Conservation (phyloP, 2,329 filamentous ascomycete genomes). For the Cercospora brassicicola region DNA sequence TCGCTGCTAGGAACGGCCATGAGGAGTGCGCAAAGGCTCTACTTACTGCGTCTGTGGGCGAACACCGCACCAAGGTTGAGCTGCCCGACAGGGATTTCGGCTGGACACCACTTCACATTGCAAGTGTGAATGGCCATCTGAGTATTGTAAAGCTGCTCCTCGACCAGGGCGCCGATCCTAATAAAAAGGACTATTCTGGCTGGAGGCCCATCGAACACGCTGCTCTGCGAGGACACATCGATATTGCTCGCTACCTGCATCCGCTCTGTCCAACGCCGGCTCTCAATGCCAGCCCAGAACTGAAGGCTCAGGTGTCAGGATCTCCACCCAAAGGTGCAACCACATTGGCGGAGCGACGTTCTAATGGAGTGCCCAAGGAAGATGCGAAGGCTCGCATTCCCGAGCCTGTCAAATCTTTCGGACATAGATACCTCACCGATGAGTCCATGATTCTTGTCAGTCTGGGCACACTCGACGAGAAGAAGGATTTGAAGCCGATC, state of each 20-base stretch:
- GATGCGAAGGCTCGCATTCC: conserved; percentile 45
- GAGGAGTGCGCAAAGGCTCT: conserved; percentile 75
- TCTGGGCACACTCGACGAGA: conserved; percentile 90
- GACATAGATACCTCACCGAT: conserved; percentile 88
- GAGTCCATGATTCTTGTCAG: conserved; percentile 90
- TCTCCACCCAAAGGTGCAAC: conserved; percentile 41
- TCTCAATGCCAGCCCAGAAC: conserved; percentile 34
- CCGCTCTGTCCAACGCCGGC: conserved; percentile 51
- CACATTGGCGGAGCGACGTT: conserved; percentile 56
- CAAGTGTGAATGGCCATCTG: conserved; percentile 83
- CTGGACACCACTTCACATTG: conserved; percentile 94
- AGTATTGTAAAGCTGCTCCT: conserved; percentile 74
- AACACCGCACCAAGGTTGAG: conserved; percentile 74
- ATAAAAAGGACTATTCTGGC: conserved; percentile 76
- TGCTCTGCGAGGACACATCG: conserved; percentile 81
- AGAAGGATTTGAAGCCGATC: conserved; percentile 74
- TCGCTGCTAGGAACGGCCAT: conserved; percentile 87
- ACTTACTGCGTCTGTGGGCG: conserved; percentile 62
- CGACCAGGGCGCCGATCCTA: conserved; percentile 72
- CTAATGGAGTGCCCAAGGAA: conserved; percentile 43
- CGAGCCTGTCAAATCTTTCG: conserved; percentile 90
- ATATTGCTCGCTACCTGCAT: conserved; percentile 70
- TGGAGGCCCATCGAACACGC: conserved; percentile 96
- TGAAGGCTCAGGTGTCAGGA: conserved; percentile 30
- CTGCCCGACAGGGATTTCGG: conserved; percentile 79